phyloP scores from a whole-genome alignment of 495 filamentous ascomycete species.

The Collariella sp. region DNA sequence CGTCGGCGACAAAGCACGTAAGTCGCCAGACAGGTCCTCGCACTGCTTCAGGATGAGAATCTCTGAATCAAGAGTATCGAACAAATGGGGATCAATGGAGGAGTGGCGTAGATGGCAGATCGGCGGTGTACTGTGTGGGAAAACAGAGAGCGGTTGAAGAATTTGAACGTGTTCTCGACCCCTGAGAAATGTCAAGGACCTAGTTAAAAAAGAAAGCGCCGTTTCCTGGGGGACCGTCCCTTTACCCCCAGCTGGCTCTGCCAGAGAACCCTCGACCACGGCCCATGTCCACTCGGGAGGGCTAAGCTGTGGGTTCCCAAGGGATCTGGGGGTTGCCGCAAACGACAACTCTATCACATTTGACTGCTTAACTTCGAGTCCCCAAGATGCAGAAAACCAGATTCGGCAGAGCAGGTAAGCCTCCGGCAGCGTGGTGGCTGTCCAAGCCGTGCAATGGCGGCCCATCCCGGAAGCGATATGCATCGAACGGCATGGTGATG shows the following conservation, averaged over 20 bases:
- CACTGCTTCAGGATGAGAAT: no score
- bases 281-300: neutral
- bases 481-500: neutral
- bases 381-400: neutral
- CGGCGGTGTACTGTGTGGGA: no score
- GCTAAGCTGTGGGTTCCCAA: neutral
- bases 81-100: no score
- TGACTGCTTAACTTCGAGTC: neutral
- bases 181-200: no score
- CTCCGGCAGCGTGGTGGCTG: neutral
- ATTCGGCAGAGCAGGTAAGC: neutral
- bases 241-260: neutral
- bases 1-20: no score
- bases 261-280: neutral
- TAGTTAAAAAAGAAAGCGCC: neutral
- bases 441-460: conserved; percentile 3
- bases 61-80: no score
- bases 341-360: neutral
- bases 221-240: no score
- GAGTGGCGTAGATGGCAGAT: no score
- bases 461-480: neutral
- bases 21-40: no score
- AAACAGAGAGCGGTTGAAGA: no score
- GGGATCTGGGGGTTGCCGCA: neutral
- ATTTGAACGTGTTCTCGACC: no score